A percentile compares a stretch with the other conserved stretches of the same genome.
Evolutionary conservation across 257 asterid genomes (phyloP).

Genomic region (Solanum stenotomum): DNA sequence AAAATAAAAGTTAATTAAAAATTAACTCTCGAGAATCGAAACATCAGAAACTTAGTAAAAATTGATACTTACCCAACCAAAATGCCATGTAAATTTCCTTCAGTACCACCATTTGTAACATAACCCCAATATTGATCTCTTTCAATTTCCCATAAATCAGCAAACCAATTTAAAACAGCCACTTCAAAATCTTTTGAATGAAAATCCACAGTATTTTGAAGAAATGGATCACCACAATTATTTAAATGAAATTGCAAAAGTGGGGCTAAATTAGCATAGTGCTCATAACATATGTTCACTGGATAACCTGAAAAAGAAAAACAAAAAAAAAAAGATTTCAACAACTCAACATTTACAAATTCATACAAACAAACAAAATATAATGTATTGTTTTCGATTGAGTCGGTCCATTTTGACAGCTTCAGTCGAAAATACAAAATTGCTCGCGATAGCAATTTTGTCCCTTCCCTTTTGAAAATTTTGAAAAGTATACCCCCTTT

Average conservation of each 20-base stretch:
- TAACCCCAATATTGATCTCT: constrained; percentile 18
- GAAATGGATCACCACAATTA: constrained; percentile 24
- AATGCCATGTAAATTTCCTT: constrained; percentile 21
- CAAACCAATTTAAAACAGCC: constrained; percentile 19
- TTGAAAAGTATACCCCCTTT: neutral
- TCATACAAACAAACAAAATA: neutral
- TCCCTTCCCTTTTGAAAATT: neutral
- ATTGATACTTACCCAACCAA: constrained; percentile 9
- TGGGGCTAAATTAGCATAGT: constrained; percentile 7
- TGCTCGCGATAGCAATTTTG: neutral
- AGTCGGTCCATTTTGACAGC: neutral
- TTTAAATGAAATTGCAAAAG: constrained; percentile 11
- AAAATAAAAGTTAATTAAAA: too few species aligned
- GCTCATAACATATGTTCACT: neutral
- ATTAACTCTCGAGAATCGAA: neutral
- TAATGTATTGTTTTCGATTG: neutral
- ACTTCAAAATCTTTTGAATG: constrained; percentile 21
- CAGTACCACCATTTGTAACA: constrained; percentile 18
- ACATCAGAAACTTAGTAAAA: neutral
- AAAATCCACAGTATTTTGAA: neutral
- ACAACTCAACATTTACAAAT: neutral
- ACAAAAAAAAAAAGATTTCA: neutral
- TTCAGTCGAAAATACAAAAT: neutral
- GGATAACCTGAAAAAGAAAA: constrained; percentile 8
- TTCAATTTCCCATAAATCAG: constrained; percentile 12